These are phyloP conservation scores for Penicillium steckii DNA, from an alignment of 495 filamentous ascomycete species.

Conservation along the genomic window DNA sequence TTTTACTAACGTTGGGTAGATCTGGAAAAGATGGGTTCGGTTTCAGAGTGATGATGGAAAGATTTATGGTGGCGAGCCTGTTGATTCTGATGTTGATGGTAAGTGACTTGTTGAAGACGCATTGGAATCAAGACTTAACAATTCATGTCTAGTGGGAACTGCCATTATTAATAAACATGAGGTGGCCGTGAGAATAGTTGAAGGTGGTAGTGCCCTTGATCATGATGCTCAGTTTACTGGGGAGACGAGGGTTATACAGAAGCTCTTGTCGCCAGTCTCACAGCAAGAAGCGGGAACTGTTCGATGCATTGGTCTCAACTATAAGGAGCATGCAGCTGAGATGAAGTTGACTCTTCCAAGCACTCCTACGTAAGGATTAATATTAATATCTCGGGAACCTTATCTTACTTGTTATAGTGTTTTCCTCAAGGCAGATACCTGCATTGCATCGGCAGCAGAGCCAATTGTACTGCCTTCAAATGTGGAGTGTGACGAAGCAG, in stretches of 20 bases:
- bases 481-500: constrained; percentile 25
- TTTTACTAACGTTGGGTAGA: not conserved
- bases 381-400: not conserved
- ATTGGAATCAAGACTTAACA: not conserved
- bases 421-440: constrained; percentile 11
- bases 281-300: constrained; percentile 17
- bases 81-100: constrained; percentile 10
- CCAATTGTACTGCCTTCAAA: constrained; percentile 11
- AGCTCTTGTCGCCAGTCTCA: constrained; percentile 10
- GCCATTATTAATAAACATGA: constrained; percentile 1
- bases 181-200: constrained; percentile 1
- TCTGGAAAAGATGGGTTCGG: not conserved
- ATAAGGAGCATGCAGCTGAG: constrained; percentile 39
- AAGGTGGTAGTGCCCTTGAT: constrained; percentile 6
- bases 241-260: not conserved
- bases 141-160: constrained; percentile 2
- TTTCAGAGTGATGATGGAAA: constrained; percentile 6
- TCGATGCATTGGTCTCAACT: constrained; percentile 44
- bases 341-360: constrained; percentile 25
- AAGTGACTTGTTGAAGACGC: not conserved
- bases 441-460: constrained; percentile 11
- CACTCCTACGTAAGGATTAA: constrained; percentile 7
- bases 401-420: constrained; percentile 1
- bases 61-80: constrained; percentile 12
- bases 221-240: constrained; percentile 9